Conservation (phyloP, 73 alveolate genomes). For the Effrenium voratum region DNA sequence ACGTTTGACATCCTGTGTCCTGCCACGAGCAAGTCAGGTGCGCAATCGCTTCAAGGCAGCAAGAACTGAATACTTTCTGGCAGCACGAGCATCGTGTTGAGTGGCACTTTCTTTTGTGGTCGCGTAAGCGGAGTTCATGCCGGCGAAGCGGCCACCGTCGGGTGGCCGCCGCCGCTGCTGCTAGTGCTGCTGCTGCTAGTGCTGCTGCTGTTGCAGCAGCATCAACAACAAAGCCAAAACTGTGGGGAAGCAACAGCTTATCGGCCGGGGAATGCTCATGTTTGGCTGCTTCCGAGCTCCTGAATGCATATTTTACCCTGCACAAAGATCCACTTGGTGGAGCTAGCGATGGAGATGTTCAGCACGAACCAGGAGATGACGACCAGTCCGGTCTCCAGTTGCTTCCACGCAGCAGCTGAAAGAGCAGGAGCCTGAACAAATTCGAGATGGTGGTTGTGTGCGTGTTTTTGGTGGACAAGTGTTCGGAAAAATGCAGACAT, state of each 20-base stretch:
- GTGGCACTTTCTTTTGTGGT: too few relatives aligned
- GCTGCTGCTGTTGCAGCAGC: too few relatives aligned
- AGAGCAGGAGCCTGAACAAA: neutral
- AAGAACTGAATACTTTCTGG: too few relatives aligned
- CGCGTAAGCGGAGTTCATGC: too few relatives aligned
- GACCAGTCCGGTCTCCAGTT: slow-evolving; percentile 67
- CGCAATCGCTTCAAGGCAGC: neutral
- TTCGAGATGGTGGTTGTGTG: neutral
- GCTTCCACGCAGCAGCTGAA: neutral
- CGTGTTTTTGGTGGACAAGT: neutral
- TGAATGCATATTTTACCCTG: slow-evolving; percentile 73
- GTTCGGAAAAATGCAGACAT: neutral
- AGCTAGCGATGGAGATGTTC: slow-evolving; percentile 80
- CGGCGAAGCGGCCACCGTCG: too few relatives aligned
- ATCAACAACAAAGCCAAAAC: too few relatives aligned
- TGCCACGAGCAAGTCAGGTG: neutral
- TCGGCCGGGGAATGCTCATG: neutral
- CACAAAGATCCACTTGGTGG: slow-evolving; percentile 87
- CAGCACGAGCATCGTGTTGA: too few relatives aligned
- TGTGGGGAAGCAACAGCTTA: too few relatives aligned
- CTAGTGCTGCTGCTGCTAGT: too few relatives aligned
- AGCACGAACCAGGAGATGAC: slow-evolving; percentile 85
- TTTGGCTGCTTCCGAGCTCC: neutral
- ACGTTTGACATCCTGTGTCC: slow-evolving; percentile 47
- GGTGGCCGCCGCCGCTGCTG: too few relatives aligned